These are phyloP conservation scores for Cercospora sp. DNA, from an alignment of 2,329 filamentous ascomycete genomes.

Conservation along the genomic window DNA sequence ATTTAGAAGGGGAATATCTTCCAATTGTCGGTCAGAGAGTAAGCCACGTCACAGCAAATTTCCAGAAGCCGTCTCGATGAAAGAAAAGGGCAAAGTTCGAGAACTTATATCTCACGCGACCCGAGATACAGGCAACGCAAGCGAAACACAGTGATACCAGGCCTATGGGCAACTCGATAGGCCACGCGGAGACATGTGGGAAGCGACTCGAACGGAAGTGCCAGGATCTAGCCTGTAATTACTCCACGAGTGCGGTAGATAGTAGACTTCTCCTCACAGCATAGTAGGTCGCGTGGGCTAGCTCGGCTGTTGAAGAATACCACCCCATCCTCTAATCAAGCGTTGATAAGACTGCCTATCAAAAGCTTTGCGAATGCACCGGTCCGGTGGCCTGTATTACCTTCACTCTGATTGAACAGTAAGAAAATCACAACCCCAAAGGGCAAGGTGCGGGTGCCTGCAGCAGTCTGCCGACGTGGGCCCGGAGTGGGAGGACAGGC, in stretches of 20 bases:
- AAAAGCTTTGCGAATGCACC: background rate
- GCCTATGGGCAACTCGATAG: background rate
- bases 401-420: constrained; percentile 1
- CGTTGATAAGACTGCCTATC: constrained; percentile 6
- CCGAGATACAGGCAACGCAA: background rate
- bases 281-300: background rate
- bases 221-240: background rate
- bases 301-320: background rate
- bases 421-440: background rate
- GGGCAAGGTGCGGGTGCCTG: background rate
- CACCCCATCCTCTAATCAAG: background rate
- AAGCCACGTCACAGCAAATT: background rate
- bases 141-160: background rate
- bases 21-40: background rate
- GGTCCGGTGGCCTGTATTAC: constrained; percentile 5
- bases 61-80: background rate
- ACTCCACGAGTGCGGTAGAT: background rate
- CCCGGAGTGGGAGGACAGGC: background rate
- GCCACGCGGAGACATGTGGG: constrained; percentile 4
- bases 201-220: background rate
- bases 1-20: background rate
- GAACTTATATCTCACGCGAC: background rate
- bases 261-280: background rate
- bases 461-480: background rate
- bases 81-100: background rate